Evolutionary conservation across 2,329 filamentous ascomycete species (phyloP).

Genomic region (Phoma sp.): DNA sequence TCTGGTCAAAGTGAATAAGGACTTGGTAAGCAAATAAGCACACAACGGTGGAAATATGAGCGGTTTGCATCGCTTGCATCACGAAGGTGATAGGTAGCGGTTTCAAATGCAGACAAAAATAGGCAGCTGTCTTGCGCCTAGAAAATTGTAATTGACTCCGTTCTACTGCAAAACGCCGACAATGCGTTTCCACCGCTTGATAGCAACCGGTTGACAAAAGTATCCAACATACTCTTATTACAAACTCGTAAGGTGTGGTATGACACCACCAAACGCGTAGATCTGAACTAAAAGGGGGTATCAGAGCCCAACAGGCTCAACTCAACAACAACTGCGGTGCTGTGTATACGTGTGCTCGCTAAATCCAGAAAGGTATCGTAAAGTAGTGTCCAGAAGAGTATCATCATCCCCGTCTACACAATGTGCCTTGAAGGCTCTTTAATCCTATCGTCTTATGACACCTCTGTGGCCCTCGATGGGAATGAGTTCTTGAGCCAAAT

Average conservation of each 20-base stretch:
- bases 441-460: background rate
- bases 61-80: no score
- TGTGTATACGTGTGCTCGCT: constrained; percentile 18
- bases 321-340: constrained; percentile 5
- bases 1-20: no score
- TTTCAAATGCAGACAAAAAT: no score
- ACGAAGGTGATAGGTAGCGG: background rate
- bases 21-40: no score
- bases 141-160: background rate
- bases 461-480: constrained; percentile 1
- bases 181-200: background rate
- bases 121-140: background rate
- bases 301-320: constrained; percentile 11
- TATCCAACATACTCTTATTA: constrained; percentile 8
- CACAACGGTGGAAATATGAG: no score
- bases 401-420: background rate
- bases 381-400: constrained; percentile 10
- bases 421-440: background rate
- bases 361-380: constrained; percentile 14
- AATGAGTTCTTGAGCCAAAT: constrained; percentile 69
- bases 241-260: background rate
- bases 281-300: constrained; percentile 14
- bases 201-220: background rate
- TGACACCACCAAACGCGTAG: constrained; percentile 6
- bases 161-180: constrained; percentile 1